These are phyloP conservation scores for Leptoxyphium fumago DNA, from an alignment of 2,329 filamentous ascomycete species.

Conservation along the genomic window DNA sequence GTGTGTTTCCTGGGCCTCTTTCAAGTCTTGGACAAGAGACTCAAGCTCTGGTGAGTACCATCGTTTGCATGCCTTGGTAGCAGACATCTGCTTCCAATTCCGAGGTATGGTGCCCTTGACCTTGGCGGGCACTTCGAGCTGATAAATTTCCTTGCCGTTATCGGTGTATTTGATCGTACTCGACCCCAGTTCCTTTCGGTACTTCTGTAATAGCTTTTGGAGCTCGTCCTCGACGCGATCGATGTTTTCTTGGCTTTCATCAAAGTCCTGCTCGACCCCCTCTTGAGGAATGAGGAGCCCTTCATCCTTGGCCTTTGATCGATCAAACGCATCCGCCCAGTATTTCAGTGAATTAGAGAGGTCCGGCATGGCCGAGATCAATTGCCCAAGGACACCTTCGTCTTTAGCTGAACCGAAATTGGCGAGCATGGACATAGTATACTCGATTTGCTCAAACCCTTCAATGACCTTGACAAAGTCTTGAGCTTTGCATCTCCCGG, in stretches of 20 bases:
- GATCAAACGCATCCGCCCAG: constrained; percentile 89
- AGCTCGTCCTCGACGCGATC: constrained; percentile 61
- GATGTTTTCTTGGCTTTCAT: constrained; percentile 64
- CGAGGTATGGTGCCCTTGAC: constrained; percentile 62
- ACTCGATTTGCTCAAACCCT: constrained; percentile 95
- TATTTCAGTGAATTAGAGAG: constrained; percentile 58
- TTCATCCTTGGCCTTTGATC: constrained; percentile 59
- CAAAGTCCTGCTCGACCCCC: constrained; percentile 85
- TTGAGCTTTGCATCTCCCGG: constrained; percentile 73
- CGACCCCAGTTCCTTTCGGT: constrained; percentile 60
- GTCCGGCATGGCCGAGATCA: constrained; percentile 76
- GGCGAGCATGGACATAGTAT: constrained; percentile 69
- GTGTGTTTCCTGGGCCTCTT: constrained; percentile 89
- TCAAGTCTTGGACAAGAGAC: constrained; percentile 67
- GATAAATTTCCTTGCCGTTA: constrained; percentile 93
- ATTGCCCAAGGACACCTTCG: constrained; percentile 68
- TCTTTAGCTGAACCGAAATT: constrained; percentile 50
- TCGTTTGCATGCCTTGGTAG: constrained; percentile 75
- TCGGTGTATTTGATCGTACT: constrained; percentile 46
- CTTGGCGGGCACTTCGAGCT: constrained; percentile 77
- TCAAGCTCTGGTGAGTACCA: constrained; percentile 85
- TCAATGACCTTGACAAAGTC: constrained; percentile 91
- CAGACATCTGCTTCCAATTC: constrained; percentile 91
- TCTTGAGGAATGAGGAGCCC: constrained; percentile 73
- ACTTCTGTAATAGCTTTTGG: constrained; percentile 53